Evolutionary conservation across 2,329 filamentous ascomycete genomes (phyloP).

Genomic region (Fusarium albosuccineum): DNA sequence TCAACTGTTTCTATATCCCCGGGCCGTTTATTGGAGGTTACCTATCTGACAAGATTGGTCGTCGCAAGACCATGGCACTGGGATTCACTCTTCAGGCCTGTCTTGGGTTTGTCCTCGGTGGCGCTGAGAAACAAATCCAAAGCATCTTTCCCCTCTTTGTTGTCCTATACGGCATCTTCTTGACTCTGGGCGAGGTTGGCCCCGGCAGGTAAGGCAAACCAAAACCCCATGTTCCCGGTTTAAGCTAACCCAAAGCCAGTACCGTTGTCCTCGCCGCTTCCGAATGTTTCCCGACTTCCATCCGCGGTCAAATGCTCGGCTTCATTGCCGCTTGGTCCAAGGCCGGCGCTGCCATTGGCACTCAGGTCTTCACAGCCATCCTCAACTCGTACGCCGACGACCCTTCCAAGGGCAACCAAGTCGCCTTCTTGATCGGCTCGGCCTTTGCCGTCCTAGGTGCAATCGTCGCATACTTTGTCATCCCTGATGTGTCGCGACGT

Average conservation of each 20-base stretch:
- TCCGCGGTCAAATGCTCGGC: constrained; percentile 64
- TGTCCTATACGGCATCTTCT: constrained; percentile 64
- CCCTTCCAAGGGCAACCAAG: constrained; percentile 60
- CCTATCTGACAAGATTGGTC: constrained; percentile 62
- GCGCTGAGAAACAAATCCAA: constrained; percentile 59
- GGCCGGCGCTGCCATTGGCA: constrained; percentile 64
- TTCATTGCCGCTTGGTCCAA: constrained; percentile 62
- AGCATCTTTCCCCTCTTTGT: constrained; percentile 63
- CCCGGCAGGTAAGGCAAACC: constrained; percentile 56
- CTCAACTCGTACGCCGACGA: constrained; percentile 57
- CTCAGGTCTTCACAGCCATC: constrained; percentile 65
- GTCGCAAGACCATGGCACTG: constrained; percentile 64
- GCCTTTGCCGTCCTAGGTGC: constrained; percentile 62
- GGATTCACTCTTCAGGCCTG: constrained; percentile 60
- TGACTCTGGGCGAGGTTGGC: constrained; percentile 63
- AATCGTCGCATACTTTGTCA: constrained; percentile 39
- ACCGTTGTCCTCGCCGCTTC: constrained; percentile 57
- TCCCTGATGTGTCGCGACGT: constrained; percentile 43
- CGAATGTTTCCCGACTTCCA: constrained; percentile 63
- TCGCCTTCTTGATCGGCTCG: constrained; percentile 63
- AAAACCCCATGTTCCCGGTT: not conserved
- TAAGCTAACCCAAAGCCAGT: constrained; percentile 27
- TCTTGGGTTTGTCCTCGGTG: constrained; percentile 64
- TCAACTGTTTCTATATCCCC: constrained; percentile 65
- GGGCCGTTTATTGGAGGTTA: constrained; percentile 62